A percentile compares a stretch with the other conserved stretches of the same genome.
Conservation (phyloP, 306 rosid genomes). For the Cicer pinnatifidum region DNA sequence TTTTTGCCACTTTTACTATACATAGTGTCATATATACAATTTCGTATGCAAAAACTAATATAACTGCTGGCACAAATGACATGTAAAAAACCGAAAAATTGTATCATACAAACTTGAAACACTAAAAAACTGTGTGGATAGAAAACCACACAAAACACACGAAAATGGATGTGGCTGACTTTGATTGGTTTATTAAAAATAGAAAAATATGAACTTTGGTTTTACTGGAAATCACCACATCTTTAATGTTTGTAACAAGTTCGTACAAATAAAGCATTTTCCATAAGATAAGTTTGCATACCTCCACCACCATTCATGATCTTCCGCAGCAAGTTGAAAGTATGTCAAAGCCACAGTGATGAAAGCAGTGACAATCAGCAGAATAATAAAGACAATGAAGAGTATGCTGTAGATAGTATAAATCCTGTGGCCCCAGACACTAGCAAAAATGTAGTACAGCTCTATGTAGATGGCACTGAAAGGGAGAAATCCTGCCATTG, state of each 20-base stretch:
- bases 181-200: neutral
- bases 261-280: neutral
- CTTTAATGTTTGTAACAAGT: neutral
- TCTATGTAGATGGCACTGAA: slow-evolving; percentile 98
- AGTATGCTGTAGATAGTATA: slow-evolving; percentile 97
- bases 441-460: slow-evolving; percentile 96
- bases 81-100: neutral
- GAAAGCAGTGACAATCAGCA: slow-evolving; percentile 94
- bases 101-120: neutral
- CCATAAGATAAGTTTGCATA: slow-evolving; percentile 40
- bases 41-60: slow-evolving; percentile 26
- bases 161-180: neutral
- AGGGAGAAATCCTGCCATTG: slow-evolving; percentile 98
- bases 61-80: slow-evolving; percentile 13
- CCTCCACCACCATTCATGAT: slow-evolving; percentile 99
- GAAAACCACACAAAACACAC: neutral
- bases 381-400: slow-evolving; percentile 90
- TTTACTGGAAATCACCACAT: neutral
- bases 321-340: slow-evolving; percentile 99
- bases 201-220: neutral
- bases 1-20: neutral
- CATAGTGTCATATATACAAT: slow-evolving; percentile 23
- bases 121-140: neutral
- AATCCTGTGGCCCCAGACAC: slow-evolving; percentile 98
- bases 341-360: slow-evolving; percentile 98